Evolutionary conservation across 495 filamentous ascomycete genomes (phyloP).

Genomic region (Pseudevernia furfuracea): DNA sequence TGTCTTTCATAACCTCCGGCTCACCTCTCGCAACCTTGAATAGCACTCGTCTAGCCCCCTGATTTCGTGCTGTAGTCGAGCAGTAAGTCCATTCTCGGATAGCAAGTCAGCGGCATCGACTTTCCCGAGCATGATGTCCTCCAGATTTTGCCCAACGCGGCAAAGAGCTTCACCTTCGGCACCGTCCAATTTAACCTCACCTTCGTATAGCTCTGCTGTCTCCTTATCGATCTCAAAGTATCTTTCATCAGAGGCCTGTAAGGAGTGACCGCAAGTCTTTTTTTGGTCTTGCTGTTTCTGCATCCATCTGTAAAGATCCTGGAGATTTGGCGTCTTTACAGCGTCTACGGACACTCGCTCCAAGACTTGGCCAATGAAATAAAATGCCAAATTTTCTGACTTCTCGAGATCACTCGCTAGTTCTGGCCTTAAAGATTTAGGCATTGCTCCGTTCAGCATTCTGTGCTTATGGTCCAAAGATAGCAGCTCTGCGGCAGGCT

Average conservation of each 20-base stretch:
- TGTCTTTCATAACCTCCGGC: neutral
- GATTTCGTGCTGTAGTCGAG: slow-evolving; percentile 3
- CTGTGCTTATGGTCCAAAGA: slow-evolving; percentile 4
- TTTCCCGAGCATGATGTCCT: slow-evolving; percentile 7
- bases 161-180: slow-evolving; percentile 3
- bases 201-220: neutral
- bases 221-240: neutral
- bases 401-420: neutral
- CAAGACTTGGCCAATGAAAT: neutral
- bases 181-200: neutral
- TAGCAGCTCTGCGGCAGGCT: slow-evolving; percentile 12
- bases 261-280: neutral
- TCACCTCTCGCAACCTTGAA: slow-evolving; percentile 8
- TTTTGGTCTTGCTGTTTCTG: slow-evolving; percentile 6
- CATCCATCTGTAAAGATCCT: slow-evolving; percentile 17
- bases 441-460: slow-evolving; percentile 6
- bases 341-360: neutral
- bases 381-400: neutral
- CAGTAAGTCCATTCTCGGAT: neutral
- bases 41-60: slow-evolving; percentile 3
- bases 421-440: neutral
- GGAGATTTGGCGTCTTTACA: slow-evolving; percentile 7
- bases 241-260: neutral
- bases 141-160: slow-evolving; percentile 1
- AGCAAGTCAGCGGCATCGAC: slow-evolving; percentile 6